phyloP scores from a whole-genome alignment of 768 basidiomycete genomes.

The Lactarius trivialis region DNA sequence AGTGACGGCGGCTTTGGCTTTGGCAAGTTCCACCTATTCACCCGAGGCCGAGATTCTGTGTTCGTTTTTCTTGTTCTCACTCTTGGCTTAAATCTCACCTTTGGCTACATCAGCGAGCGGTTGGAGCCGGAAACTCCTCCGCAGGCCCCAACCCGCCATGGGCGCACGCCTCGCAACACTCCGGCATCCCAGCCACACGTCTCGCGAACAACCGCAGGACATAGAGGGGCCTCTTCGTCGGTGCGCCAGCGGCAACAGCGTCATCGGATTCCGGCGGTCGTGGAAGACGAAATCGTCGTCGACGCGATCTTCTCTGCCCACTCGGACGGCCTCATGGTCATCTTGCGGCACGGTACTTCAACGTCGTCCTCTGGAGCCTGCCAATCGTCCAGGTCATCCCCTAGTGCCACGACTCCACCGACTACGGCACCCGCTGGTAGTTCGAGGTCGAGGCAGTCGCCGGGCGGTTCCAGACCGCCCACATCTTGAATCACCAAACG shows the following conservation, averaged over 20 bases:
- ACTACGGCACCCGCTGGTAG: not conserved
- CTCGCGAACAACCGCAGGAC: not conserved
- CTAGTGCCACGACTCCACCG: not conserved
- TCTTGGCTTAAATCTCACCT: not conserved
- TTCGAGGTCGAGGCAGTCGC: not conserved
- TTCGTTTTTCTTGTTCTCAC: conserved; percentile 26
- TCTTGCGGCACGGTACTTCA: conserved; percentile 50
- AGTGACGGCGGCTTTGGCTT: conserved; percentile 83
- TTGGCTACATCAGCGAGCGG: conserved; percentile 7
- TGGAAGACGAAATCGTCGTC: conserved; percentile 44
- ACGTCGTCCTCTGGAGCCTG: conserved; percentile 18
- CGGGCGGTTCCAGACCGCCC: not conserved
- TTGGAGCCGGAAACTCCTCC: conserved; percentile 15
- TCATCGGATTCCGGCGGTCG: not conserved
- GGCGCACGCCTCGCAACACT: not conserved
- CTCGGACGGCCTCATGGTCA: conserved; percentile 78
- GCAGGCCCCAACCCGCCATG: conserved; percentile 4
- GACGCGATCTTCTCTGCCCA: conserved; percentile 84
- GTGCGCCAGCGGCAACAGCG: not conserved
- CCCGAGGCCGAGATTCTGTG: conserved; percentile 59
- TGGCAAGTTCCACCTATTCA: conserved; percentile 55
- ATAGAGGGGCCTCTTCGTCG: not conserved
- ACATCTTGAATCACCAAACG: not conserved
- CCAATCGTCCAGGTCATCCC: not conserved
- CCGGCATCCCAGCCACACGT: not conserved